Evolutionary conservation across 495 filamentous ascomycete genomes (phyloP), one percentile per base, ranked within the genome.

Genomic region (Aspergillus sclerotiicarbonarius): DNA sequence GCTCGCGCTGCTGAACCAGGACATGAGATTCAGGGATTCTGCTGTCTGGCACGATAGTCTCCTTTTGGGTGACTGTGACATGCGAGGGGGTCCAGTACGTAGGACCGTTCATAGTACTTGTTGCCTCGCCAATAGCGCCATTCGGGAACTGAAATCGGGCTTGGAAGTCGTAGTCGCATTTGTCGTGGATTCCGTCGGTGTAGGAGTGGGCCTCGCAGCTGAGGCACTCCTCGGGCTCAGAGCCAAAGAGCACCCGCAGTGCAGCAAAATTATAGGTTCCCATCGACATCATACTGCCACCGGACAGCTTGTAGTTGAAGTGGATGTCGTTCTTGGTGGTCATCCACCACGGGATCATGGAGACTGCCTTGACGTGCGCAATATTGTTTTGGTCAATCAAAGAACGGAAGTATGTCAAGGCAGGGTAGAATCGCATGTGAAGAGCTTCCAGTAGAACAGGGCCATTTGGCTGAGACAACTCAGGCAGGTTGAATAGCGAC

Each of bases 211-310:
- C 56, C n/a, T 71, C 61, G 53, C 71, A 74, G 41, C 58, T 57
- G 8, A 71, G 51, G 47, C 79, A 80, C 46, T 71, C 69, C 16
- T 62, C 66, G 0, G 78, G 74, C 35, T 75, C 65, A 19, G 57
- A 49, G 25, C 62, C 71, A 46, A 76, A 78, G 20, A 81, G 65
- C 33, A 66, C 64, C 6, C 75, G 60, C 0, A 80, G 54, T 2
- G 70, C 57, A 31, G 72, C 71, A 19, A 80, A 60, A 21, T 71
- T 74, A 60, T 85, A 86, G 1, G 73, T 69, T 21, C 76, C 76
- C 8, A 82, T 60, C 53, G 80, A 77, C 80, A 86, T 80, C 43
- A 81, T 61, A 5, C 75, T 63, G 35, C 84, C 85, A 4, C 83
- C 83, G 15, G 72, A 67, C 2, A 85, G 72, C 4, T 72, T 64